Evolutionary conservation across 352 stramenopile genomes (phyloP), one percentile per base, ranked within the genome.

Genomic region (Phytopythium sindhum): DNA sequence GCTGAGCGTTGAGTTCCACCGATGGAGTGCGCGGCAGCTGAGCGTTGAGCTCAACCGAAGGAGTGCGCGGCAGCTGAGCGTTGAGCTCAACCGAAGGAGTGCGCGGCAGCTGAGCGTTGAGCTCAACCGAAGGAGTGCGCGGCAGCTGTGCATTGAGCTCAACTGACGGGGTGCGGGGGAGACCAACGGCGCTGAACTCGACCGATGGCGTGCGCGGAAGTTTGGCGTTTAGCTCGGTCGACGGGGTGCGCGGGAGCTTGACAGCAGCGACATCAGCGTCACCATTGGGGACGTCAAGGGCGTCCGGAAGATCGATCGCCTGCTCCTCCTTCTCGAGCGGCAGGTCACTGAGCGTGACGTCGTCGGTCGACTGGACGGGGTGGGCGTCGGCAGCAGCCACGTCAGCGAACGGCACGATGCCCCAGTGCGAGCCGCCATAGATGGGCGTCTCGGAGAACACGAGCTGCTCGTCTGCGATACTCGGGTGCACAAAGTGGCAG

Each of bases 321-420:
- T 84, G 70, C 66, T 89, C 77, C 61, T 86, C 64, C 4, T 76
- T 81, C 61, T 69, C 39, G 7, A 89, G 59, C 24, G 77, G 73
- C 45, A 85, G 42, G 57, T 58, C 74, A 67, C 78, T 88, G 57
- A 81, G 78, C 24, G 76, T 70, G 11, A 90, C 73, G 47, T 87
- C 71, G 26, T 81, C 86, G 54, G 96, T 89, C 64, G 91, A 60
- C 26, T 90, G 95, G 73, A 99, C 90, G 3, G 92, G 91, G 51
- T 88, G 75, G 28, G 83, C 79, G 10, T 64, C 61, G 42, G 97
- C 95, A 39, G 6, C 35, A 28, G 89, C 77, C 24, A 70, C 68
- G 51, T 81, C 71, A 41, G 72, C 60, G 54, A 95, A 81, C 28
- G 81, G 78, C 8, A 78, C 68, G 44, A 90, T 84, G 42, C 79